Evolutionary conservation across 371 early-diverging fungal genomes (phyloP).

Genomic region (Rhizopus stolonifer): DNA sequence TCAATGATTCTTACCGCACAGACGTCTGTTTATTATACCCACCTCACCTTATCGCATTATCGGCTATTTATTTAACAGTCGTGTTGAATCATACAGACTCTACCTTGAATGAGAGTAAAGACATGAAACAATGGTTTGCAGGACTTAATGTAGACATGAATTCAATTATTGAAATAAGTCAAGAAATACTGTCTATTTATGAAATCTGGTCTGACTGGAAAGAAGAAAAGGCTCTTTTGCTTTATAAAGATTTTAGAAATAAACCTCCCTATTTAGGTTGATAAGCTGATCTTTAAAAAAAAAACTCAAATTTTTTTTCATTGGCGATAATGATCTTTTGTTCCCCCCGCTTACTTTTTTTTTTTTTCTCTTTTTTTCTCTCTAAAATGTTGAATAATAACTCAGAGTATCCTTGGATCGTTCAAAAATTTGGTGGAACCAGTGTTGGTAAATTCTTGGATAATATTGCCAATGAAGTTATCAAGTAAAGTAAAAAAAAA

Average conservation of each 20-base stretch:
- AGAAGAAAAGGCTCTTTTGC: constrained; percentile 51
- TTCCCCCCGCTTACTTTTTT: constrained; percentile 2
- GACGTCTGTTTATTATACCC: constrained; percentile 82
- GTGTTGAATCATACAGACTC: constrained; percentile 58
- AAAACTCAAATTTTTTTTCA: background rate
- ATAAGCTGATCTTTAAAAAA: constrained; percentile 1
- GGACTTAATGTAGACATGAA: constrained; percentile 75
- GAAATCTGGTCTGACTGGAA: constrained; percentile 65
- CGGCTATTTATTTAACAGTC: constrained; percentile 75
- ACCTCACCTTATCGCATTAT: constrained; percentile 85
- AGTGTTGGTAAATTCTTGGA: constrained; percentile 81
- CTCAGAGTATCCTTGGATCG: constrained; percentile 60
- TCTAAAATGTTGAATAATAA: constrained; percentile 20
- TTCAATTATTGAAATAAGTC: constrained; percentile 66
- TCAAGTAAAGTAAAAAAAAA: constrained; percentile 42
- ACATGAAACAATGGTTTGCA: constrained; percentile 76
- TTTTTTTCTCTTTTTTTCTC: constrained; percentile 11
- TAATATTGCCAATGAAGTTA: constrained; percentile 56
- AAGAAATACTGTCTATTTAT: constrained; percentile 66
- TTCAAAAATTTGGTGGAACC: constrained; percentile 90
- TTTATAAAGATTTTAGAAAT: constrained; percentile 44
- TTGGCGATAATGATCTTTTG: no score
- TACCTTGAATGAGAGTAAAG: constrained; percentile 43
- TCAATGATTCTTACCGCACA: constrained; percentile 81
- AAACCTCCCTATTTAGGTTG: constrained; percentile 3